Evolutionary conservation across 1,284 basidiomycete genomes (phyloP).

Genomic region (Boletus semigastroideus): DNA sequence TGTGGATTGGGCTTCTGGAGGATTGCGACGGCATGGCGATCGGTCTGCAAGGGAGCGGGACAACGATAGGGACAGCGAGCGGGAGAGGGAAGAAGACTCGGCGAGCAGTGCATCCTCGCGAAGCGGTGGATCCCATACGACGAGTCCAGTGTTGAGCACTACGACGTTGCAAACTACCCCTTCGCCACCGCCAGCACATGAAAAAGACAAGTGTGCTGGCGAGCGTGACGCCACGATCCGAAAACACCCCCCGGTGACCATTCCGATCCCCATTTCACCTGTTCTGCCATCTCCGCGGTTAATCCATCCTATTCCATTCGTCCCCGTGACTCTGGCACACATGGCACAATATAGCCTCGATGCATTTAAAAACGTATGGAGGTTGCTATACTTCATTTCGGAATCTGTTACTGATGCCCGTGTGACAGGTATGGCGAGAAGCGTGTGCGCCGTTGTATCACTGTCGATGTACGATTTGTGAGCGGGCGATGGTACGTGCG

Average conservation of each 20-base stretch:
- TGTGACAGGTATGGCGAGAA: conserved; percentile 63
- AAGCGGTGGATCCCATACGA: conserved; percentile 51
- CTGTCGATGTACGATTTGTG: conserved; percentile 69
- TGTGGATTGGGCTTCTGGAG: conserved; percentile 50
- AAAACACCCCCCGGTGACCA: conserved; percentile 16
- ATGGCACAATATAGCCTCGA: conserved; percentile 63
- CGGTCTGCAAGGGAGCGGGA: conserved; percentile 34
- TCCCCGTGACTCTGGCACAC: conserved; percentile 59
- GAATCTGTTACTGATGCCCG: conserved; percentile 1
- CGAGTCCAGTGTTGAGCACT: conserved; percentile 74
- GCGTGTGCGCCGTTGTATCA: conserved; percentile 68
- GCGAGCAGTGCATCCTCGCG: conserved; percentile 50
- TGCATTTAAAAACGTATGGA: conserved; percentile 54
- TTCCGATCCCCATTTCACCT: conserved; percentile 54
- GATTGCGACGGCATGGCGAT: conserved; percentile 15
- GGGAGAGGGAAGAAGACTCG: conserved; percentile 34
- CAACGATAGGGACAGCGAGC: conserved; percentile 30
- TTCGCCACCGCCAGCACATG: conserved; percentile 56
- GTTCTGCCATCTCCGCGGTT: conserved; percentile 56
- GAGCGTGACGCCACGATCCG: conserved; percentile 9
- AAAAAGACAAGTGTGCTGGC: conserved; percentile 24
- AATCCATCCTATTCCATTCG: conserved; percentile 62
- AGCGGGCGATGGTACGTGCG: conserved; percentile 53
- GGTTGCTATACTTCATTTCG: conserved; percentile 1
- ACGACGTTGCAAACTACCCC: conserved; percentile 73